Evolutionary conservation across 345 rosid genomes (phyloP), one percentile per base, ranked within the genome.

Genomic region (Mangifera indica): DNA sequence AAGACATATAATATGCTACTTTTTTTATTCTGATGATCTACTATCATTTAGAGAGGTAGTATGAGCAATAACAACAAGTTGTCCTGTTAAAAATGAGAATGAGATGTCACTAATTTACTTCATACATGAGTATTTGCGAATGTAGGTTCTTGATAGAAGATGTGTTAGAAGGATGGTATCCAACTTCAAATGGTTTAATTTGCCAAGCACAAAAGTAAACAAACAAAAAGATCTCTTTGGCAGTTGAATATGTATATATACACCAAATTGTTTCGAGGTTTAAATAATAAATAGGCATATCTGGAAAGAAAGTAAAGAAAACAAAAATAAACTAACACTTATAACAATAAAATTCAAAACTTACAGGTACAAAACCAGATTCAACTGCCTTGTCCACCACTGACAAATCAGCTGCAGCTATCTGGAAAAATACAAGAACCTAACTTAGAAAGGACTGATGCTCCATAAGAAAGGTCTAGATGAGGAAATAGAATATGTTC

Each of bases 351-450:
- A 44, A 26, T 72, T 63, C 21, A 53, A n/a, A 72, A 77, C 91
- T 87, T 84, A 92, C 98, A 72, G 98, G 97, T 73, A 94, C 76
- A 76, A 94, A 88, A 58, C 97, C 98, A n/a, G 95, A 87, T 69
- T 86, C 77, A 17, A 92, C 82, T 3, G 98, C 82, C 77, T 87
- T 85, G 40, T 82, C 70, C 59, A 92, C 89, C 48, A 82, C 77
- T 26, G 87, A 84, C 65, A 90, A 55, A 84, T 92, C 88, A 51
- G 93, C 89, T 68, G 88, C 81, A 72, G 80, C 78, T 48, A 94
- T 81, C 98, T 92, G 83, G 53, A 74, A 59, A 61, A 78, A 72
- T 24, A 26, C 17, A 59, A 15, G 57, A 66, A 63, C 21, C 25
- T 62, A 71, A 60, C 10, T 84, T 77, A 80, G 74, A 72, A 49